Evolutionary conservation across 2,329 filamentous ascomycete species (phyloP), one percentile per base, ranked within the genome.

Genomic region (Pestalotiopsis sp.): DNA sequence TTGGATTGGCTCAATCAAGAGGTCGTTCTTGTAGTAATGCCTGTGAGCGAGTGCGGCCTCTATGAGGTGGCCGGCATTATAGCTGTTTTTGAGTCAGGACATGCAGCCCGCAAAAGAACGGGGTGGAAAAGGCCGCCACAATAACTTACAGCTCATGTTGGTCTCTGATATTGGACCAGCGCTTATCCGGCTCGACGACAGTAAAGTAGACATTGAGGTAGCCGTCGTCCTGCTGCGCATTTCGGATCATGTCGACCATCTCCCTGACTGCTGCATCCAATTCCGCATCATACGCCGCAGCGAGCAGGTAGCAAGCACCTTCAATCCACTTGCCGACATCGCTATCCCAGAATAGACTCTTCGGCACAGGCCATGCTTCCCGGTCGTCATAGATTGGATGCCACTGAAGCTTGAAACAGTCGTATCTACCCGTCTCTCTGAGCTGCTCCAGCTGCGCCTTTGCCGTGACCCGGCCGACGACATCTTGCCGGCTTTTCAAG

Each of bases 151-250:
- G 76, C 76, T 90, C 89, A 78, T 91, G 88, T 78, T 89, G 84
- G 75, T 91, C 89, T 62, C 87, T 77, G 7, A 91, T 71, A 71
- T 91, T 90, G 0, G 85, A 83, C 80, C 87, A 91, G 9, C 88
- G 76, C 65, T 85, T 84, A 0, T 78, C 82, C 0, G 86, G 87
- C 58, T 87, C 86, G 1, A 89, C 85, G 0, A 91, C 85, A 0
- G 86, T 89, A 70, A 86, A 91, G 73, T 91, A 88, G 6, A 90
- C 85, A 73, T 91, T 91, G 25, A 91, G 74, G 73, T 91, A 91
- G 0, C 89, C 89, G 73, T 91, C 89, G 1, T 80, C 76, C 66
- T 87, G 84, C 77, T 91, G 89, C 0, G 89, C 89, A 2, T 73
- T 77, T 7, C 83, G 74, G 12, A 91, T 89, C 84, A 88, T 90